A percentile compares a stretch with the other conserved stretches of the same genome.
Evolutionary conservation across 257 asterid genomes (phyloP).

Genomic region (Ballota nigra): DNA sequence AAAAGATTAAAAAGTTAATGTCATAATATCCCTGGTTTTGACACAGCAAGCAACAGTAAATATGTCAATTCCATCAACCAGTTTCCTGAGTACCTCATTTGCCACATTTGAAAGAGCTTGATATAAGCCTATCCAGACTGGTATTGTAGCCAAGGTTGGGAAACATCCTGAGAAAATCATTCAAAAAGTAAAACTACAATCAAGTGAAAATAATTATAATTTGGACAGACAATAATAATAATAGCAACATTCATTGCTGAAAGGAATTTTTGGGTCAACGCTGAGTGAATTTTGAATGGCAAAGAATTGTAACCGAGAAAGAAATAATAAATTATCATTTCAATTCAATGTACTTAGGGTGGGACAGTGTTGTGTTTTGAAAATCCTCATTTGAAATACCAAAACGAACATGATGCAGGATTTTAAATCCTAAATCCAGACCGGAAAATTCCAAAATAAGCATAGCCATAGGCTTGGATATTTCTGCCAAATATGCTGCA

Average conservation of each 20-base stretch:
- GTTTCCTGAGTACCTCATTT: constrained; percentile 70
- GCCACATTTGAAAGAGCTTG: constrained; percentile 99
- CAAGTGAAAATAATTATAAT: constrained; percentile 1
- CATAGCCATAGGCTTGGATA: not conserved
- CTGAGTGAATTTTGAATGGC: not conserved
- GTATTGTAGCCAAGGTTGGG: constrained; percentile 99
- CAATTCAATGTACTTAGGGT: not conserved
- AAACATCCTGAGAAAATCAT: constrained; percentile 70
- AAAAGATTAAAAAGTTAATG: not conserved
- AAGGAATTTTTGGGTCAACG: constrained; percentile 12
- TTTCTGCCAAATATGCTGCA: constrained; percentile 9
- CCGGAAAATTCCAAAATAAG: not conserved
- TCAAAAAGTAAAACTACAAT: constrained; percentile 3
- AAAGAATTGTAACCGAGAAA: not conserved
- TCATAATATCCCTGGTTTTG: constrained; percentile 3
- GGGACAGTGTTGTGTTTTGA: not conserved
- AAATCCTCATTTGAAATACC: not conserved
- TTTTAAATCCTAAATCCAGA: not conserved
- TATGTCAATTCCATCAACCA: constrained; percentile 12
- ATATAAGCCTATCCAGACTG: constrained; percentile 96
- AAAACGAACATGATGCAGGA: not conserved
- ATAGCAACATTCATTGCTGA: not conserved
- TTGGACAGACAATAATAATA: constrained; percentile 12
- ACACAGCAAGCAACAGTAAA: constrained; percentile 5
- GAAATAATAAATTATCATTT: not conserved